A percentile compares a stretch with the other conserved stretches of the same genome.
Evolutionary conservation across 176 grass and related monocot genomes (phyloP).

Genomic region (Ensete glaucum): DNA sequence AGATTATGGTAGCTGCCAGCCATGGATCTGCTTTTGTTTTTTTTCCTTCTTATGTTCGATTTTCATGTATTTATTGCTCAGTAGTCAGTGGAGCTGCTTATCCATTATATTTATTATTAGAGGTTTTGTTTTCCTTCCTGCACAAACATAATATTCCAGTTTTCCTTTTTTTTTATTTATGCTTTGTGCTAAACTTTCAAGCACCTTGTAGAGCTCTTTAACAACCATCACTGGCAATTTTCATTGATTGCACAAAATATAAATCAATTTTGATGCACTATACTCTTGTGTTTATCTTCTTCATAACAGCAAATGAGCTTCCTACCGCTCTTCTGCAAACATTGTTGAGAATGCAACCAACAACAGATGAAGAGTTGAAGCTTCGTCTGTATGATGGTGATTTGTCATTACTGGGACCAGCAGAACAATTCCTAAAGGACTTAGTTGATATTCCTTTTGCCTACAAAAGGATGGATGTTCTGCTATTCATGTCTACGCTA

Average conservation of each 20-base stretch:
- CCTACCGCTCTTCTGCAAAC: conserved; percentile 12
- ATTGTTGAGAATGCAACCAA: conserved; percentile 21
- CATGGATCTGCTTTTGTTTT: not conserved
- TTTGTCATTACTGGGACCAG: conserved; percentile 12
- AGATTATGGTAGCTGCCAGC: not conserved
- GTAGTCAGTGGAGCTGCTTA: not conserved
- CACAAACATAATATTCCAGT: not conserved
- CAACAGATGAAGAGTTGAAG: conserved; percentile 21
- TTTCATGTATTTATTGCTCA: not conserved
- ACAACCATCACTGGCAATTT: not conserved
- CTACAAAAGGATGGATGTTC: conserved; percentile 19
- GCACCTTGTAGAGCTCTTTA: not conserved
- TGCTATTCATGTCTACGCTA: conserved; percentile 25
- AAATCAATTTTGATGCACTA: not conserved
- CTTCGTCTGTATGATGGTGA: conserved; percentile 25
- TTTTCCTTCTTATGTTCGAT: not conserved
- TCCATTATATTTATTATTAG: not conserved
- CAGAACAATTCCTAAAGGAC: conserved; percentile 23
- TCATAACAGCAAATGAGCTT: conserved; percentile 19
- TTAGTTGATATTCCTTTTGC: conserved; percentile 18
- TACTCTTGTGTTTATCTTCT: not conserved
- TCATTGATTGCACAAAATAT: not conserved
- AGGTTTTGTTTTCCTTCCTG: not conserved
- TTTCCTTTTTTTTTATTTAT: not conserved
- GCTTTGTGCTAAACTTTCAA: not conserved